Conservation (phyloP, 2,329 filamentous ascomycete genomes). For the Celoporthe dispersa region DNA sequence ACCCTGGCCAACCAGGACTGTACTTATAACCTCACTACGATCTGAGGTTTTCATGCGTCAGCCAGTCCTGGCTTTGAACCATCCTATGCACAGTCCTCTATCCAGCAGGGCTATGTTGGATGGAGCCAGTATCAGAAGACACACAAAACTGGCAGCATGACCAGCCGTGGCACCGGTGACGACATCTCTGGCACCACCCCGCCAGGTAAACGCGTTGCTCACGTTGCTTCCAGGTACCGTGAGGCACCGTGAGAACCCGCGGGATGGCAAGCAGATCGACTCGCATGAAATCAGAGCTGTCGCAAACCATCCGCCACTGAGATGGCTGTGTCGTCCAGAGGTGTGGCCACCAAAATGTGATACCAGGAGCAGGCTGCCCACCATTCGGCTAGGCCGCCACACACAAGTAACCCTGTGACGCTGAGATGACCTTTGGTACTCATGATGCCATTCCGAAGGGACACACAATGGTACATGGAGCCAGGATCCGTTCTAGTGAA, state of each 20-base stretch:
- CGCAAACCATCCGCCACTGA: neutral
- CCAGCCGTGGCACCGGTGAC: constrained; percentile 19
- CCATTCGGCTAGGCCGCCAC: neutral
- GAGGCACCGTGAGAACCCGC: neutral
- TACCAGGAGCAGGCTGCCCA: neutral
- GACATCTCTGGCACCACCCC: neutral
- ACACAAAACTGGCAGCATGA: constrained; percentile 7
- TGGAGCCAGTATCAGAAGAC: constrained; percentile 16
- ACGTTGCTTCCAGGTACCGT: neutral
- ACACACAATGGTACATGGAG: neutral
- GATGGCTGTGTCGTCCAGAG: neutral
- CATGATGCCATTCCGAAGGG: neutral
- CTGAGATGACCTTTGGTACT: neutral
- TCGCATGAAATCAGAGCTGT: neutral
- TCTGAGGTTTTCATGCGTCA: neutral
- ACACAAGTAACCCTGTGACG: neutral
- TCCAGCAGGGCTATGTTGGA: constrained; percentile 8
- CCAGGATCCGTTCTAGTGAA: neutral
- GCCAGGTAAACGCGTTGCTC: neutral
- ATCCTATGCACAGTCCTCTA: neutral
- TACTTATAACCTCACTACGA: neutral
- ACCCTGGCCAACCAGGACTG: neutral
- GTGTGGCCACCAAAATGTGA: neutral
- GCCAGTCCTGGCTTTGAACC: neutral
- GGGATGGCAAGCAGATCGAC: neutral